phyloP scores from a whole-genome alignment of 768 basidiomycete genomes.

The Cystobasidium ongulense region DNA sequence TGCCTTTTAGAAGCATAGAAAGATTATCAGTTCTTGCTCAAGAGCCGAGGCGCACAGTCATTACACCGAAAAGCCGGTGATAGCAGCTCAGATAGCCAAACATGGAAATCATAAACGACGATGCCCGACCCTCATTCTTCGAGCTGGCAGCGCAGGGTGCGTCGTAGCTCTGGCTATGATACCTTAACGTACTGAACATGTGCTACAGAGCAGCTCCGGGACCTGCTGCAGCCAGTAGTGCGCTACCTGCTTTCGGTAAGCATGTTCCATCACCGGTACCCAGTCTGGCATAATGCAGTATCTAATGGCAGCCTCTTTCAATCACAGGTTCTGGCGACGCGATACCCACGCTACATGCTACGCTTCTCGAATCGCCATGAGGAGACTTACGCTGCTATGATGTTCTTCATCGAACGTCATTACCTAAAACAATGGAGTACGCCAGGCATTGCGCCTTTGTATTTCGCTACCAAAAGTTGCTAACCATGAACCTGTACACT shows the following conservation, averaged over 20 bases:
- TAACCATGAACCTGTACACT: not conserved
- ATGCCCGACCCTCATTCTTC: conserved; percentile 29
- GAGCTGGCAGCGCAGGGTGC: conserved; percentile 31
- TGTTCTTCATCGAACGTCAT: conserved; percentile 82
- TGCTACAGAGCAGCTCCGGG: conserved; percentile 79
- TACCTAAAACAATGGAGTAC: conserved; percentile 78
- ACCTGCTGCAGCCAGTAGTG: conserved; percentile 84
- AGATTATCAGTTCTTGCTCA: not conserved
- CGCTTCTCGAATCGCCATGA: conserved; percentile 89
- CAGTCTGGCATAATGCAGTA: not conserved
- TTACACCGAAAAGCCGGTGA: not conserved
- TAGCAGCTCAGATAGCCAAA: not conserved
- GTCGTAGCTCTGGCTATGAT: not conserved
- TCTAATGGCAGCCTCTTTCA: not conserved
- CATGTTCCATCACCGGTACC: conserved; percentile 10
- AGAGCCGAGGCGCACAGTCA: not conserved
- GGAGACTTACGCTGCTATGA: conserved; percentile 81
- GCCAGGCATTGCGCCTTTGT: conserved; percentile 39
- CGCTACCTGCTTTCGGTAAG: conserved; percentile 86
- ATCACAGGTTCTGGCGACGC: conserved; percentile 81
- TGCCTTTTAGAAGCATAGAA: not conserved
- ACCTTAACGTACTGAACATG: conserved; percentile 3
- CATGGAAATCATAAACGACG: conserved; percentile 1
- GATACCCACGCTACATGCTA: conserved; percentile 83
- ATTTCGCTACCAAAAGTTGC: not conserved